A percentile compares a stretch with the other conserved stretches of the same genome.
These are phyloP conservation scores for Lojkania enalia DNA, from an alignment of 2,329 filamentous ascomycete genomes.

Conservation along the genomic window DNA sequence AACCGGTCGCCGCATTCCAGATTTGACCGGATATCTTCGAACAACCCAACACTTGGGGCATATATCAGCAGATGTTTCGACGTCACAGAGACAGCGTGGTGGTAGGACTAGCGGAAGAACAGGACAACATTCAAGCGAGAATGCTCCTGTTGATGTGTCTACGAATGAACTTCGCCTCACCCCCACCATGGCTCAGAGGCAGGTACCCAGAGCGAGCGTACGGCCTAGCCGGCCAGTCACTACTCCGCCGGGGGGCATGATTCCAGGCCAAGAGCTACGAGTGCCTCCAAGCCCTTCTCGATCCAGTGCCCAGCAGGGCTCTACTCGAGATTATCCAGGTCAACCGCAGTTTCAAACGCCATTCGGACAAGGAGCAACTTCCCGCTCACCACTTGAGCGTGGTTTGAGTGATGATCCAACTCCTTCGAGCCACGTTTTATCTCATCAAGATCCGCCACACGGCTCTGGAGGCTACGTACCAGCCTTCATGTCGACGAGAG, in stretches of 20 bases:
- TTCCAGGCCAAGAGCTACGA: neutral
- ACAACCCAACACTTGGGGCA: too few relatives aligned
- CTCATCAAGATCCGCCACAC: neutral
- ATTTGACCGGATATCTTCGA: neutral
- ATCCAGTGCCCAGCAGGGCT: neutral
- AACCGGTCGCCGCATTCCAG: slow-evolving; percentile 2
- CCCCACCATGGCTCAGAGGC: neutral
- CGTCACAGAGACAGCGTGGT: slow-evolving; percentile 10
- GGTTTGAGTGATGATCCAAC: neutral
- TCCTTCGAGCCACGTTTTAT: neutral
- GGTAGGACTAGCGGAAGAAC: slow-evolving; percentile 7
- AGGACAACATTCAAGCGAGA: slow-evolving; percentile 29
- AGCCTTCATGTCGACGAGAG: slow-evolving; percentile 17
- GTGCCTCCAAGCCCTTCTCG: neutral
- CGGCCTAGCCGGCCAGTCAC: neutral
- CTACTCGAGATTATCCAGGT: too few relatives aligned
- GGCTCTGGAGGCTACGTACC: neutral
- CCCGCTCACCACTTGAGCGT: too few relatives aligned
- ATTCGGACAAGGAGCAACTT: too few relatives aligned
- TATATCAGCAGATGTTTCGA: too few relatives aligned
- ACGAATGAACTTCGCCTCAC: neutral
- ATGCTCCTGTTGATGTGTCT: slow-evolving; percentile 13
- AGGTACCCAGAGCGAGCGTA: neutral
- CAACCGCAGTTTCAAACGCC: too few relatives aligned
- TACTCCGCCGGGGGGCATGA: neutral